Evolutionary conservation across 1,139 yeast genomes (phyloP), one percentile per base, ranked within the genome.

Genomic region (Pichia sp.): DNA sequence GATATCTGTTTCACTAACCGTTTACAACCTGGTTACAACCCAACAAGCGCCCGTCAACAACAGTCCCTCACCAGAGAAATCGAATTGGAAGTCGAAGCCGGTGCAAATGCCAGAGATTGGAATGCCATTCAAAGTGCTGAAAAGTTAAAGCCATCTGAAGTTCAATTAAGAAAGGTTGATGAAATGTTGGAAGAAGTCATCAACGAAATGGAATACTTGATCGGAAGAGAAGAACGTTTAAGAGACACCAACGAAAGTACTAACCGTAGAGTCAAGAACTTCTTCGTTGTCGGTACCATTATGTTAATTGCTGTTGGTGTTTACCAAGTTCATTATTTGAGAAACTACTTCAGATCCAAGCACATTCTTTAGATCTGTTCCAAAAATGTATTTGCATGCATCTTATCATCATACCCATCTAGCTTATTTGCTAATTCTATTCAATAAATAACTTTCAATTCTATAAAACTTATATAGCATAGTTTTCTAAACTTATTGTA

Each of bases 21-120:
- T 46, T 61, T 71, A 54, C 59, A 57, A 44, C 75, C 78, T 50
- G 66, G 69, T 31, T 64, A 67, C 44, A 68, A 66, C 45, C 70
- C 70, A 8, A 28, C 6, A 11, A 60, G 67, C 51, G 60, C 59
- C 6, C 67, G 69, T 49, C 59, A 71, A 41, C n/a, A n/a, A n/a
- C n/a, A n/a, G n/a, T 12, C 10, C 2, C 62, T 77, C 55, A 65
- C 71, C 40, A 78, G 91, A 68, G 83, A 83, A 48, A 73, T 93
- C 58, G 97, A 90, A 63, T 74, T 93, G 61, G 97, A 91, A 57
- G 85, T 93, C 50, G 98, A 93, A 68, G 84, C 91, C 55, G 99
- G 99, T 31, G 87, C 97, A 46, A 89, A 91, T 59, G 98, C 98
- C 35, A 84, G 98, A 69, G 98, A 93, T 70, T 93, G 98, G 98